A percentile compares a stretch with the other conserved stretches of the same genome.
phyloP scores from a whole-genome alignment of 129 eudicot species.

The Logfia minima region DNA sequence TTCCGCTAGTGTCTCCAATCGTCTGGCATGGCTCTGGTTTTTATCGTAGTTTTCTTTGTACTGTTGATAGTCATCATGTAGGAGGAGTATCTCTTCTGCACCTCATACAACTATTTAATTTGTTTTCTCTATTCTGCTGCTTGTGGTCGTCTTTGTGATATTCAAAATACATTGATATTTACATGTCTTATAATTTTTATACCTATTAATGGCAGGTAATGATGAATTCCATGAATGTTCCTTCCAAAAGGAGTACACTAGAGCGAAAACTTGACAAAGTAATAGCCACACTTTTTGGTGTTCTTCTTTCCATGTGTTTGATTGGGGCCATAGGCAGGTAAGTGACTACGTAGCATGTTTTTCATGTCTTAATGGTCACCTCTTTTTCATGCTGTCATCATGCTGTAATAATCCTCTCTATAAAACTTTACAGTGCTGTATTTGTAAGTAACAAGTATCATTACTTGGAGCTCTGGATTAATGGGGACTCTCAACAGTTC shows the following conservation, averaged over 20 bases:
- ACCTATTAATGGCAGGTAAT: slow-evolving; percentile 67
- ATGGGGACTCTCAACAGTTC: slow-evolving; percentile 59
- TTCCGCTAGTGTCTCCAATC: neutral
- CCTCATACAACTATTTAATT: slow-evolving; percentile 1
- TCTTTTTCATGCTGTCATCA: slow-evolving; percentile 13
- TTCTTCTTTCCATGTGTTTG: slow-evolving; percentile 84
- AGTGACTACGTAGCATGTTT: slow-evolving; percentile 19
- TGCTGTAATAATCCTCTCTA: slow-evolving; percentile 9
- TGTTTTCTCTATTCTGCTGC: slow-evolving; percentile 16
- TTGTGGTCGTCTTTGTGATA: neutral
- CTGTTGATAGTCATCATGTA: slow-evolving; percentile 5
- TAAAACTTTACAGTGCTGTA: slow-evolving; percentile 66
- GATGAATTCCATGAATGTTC: slow-evolving; percentile 99
- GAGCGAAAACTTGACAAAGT: slow-evolving; percentile 96
- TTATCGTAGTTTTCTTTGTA: neutral
- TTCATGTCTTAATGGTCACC: neutral
- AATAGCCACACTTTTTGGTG: slow-evolving; percentile 71
- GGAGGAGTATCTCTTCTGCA: slow-evolving; percentile 15
- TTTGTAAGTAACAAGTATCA: slow-evolving; percentile 62
- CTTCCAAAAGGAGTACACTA: slow-evolving; percentile 96
- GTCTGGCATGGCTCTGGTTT: slow-evolving; percentile 16
- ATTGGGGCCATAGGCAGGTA: slow-evolving; percentile 99
- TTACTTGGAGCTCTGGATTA: slow-evolving; percentile 61
- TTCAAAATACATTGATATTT: slow-evolving; percentile 8
- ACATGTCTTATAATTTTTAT: neutral